These are phyloP conservation scores for Chloropicon primus DNA, from an alignment of 139 green algal species.

Conservation along the genomic window DNA sequence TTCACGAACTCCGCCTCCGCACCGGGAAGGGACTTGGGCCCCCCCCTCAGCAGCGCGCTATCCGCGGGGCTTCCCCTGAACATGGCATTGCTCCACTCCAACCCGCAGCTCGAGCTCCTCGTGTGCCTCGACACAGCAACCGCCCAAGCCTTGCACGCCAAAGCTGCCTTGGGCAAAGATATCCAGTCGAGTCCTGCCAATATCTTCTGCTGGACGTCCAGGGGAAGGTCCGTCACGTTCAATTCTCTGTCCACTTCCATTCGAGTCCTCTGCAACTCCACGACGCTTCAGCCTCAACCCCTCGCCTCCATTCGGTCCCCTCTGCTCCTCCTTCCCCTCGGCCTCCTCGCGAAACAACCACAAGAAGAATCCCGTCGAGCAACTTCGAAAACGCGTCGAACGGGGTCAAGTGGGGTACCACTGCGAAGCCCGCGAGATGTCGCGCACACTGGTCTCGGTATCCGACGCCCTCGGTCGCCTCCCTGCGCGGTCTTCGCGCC, in stretches of 20 bases:
- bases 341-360: too few relatives aligned
- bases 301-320: too few relatives aligned
- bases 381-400: too few relatives aligned
- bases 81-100: neutral
- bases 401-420: too few relatives aligned
- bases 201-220: neutral
- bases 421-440: too few relatives aligned
- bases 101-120: neutral
- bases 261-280: neutral
- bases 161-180: neutral
- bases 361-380: too few relatives aligned
- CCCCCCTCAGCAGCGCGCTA: neutral
- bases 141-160: neutral
- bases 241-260: neutral
- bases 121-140: neutral
- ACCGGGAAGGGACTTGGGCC: neutral
- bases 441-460: too few relatives aligned
- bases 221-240: neutral
- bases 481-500: too few relatives aligned
- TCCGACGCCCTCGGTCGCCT: too few relatives aligned
- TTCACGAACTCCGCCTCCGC: neutral
- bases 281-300: too few relatives aligned
- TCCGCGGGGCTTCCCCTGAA: neutral
- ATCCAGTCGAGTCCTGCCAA: neutral
- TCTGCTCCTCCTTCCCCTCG: too few relatives aligned